These are phyloP conservation scores for Tylopilus sp. DNA, from an alignment of 768 basidiomycete genomes.

Conservation along the genomic window DNA sequence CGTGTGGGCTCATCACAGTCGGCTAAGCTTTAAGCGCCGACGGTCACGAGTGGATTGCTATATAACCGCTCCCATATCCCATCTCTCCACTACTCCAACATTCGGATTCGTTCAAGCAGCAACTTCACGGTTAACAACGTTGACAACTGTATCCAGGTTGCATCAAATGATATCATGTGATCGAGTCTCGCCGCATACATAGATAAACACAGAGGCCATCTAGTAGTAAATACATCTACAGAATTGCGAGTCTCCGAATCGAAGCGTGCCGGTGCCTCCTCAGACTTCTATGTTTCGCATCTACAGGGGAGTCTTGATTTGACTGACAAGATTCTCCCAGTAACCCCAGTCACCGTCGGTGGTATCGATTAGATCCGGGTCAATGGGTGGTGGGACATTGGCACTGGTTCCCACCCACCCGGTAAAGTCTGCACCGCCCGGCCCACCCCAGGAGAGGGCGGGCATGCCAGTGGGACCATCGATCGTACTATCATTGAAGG, in stretches of 20 bases:
- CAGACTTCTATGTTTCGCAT: conserved; percentile 4
- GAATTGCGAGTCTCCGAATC: background rate
- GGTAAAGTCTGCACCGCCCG: conserved; percentile 52
- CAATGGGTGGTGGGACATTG: conserved; percentile 37
- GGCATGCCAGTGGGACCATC: conserved; percentile 48
- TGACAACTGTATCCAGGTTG: too few relatives aligned
- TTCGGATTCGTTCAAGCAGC: too few relatives aligned
- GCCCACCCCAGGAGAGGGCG: conserved; percentile 57
- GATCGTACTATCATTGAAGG: conserved; percentile 63
- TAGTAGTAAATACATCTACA: conserved; percentile 7
- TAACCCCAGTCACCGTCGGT: conserved; percentile 74
- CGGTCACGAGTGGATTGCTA: too few relatives aligned
- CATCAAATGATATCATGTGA: too few relatives aligned
- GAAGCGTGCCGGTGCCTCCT: conserved; percentile 11
- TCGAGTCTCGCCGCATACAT: conserved; percentile 4
- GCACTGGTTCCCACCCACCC: conserved; percentile 52
- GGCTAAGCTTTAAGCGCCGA: too few relatives aligned
- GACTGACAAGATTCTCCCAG: conserved; percentile 75
- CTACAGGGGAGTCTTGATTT: conserved; percentile 38
- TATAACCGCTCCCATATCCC: too few relatives aligned
- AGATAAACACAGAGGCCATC: conserved; percentile 8
- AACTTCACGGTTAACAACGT: too few relatives aligned
- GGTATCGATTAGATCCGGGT: conserved; percentile 45
- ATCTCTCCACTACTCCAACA: too few relatives aligned
- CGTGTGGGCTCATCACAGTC: too few relatives aligned